These are phyloP conservation scores for Rhododendron mucronatum DNA, from an alignment of 148 eudicot species.

Conservation along the genomic window DNA sequence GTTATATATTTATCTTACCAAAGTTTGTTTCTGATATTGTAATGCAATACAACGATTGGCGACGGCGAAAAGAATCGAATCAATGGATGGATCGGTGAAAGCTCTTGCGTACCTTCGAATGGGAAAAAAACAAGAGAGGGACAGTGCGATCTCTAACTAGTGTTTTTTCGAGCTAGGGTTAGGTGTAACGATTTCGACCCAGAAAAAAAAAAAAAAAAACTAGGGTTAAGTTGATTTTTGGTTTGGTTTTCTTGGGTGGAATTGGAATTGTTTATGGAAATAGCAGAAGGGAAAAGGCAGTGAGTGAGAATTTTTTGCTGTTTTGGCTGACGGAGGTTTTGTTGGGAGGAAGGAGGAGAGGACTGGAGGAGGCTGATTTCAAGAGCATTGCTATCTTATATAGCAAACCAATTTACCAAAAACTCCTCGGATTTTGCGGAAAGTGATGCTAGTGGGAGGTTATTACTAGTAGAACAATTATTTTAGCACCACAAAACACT, in stretches of 20 bases:
- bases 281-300: neutral
- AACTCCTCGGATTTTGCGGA: neutral
- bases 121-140: neutral
- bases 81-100: constrained; percentile 1
- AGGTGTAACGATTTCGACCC: neutral
- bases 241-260: neutral
- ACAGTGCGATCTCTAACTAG: neutral
- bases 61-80: neutral
- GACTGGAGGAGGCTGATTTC: neutral
- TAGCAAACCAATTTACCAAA: neutral
- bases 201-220: neutral
- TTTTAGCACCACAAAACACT: too few species aligned
- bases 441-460: neutral
- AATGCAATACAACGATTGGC: neutral
- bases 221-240: too few species aligned
- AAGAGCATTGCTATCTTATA: neutral
- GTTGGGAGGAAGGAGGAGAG: neutral
- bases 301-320: neutral
- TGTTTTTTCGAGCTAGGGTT: neutral
- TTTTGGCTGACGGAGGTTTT: neutral
- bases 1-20: neutral
- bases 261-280: neutral
- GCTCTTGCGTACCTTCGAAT: constrained; percentile 8
- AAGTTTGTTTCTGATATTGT: neutral
- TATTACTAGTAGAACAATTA: too few species aligned